Evolutionary conservation across 139 green algal genomes (phyloP).

Genomic region (Tetraselmis chui): DNA sequence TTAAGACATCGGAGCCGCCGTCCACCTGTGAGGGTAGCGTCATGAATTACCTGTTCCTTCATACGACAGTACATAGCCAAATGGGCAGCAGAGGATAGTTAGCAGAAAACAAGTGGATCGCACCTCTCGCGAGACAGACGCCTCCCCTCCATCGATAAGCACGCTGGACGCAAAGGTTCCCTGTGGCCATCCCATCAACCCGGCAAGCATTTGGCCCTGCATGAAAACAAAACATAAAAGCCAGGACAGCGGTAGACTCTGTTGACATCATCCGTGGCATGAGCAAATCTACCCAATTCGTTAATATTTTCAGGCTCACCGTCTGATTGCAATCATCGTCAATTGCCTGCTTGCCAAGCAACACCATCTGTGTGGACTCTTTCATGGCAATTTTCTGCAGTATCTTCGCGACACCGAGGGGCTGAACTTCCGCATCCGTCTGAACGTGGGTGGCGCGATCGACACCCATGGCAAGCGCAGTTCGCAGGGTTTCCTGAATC

Average conservation of each 20-base stretch:
- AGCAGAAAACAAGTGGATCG: too few relatives aligned
- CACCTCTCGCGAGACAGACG: conserved; percentile 34
- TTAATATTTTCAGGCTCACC: too few relatives aligned
- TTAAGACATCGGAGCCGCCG: conserved; percentile 66
- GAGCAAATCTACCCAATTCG: conserved; percentile 9
- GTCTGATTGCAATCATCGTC: conserved; percentile 88
- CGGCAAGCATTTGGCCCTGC: conserved; percentile 88
- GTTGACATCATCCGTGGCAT: too few relatives aligned
- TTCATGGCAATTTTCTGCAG: conserved; percentile 55
- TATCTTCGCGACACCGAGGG: conserved; percentile 71
- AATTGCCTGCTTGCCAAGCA: conserved; percentile 93
- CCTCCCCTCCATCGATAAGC: conserved; percentile 34
- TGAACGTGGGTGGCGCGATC: conserved; percentile 77
- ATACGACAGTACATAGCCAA: too few relatives aligned
- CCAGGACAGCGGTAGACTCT: too few relatives aligned
- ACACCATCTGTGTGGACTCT: conserved; percentile 51
- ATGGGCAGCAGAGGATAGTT: too few relatives aligned
- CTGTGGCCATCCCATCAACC: conserved; percentile 81
- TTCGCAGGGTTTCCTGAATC: conserved; percentile 81
- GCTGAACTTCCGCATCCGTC: conserved; percentile 46
- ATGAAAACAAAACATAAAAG: conserved; percentile 12
- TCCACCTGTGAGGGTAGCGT: too few relatives aligned
- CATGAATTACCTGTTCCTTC: too few relatives aligned
- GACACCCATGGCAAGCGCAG: conserved; percentile 83
- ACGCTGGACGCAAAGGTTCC: conserved; percentile 86